These are phyloP conservation scores for Penicillium verrucosum DNA, from an alignment of 2,329 filamentous ascomycete genomes.

Conservation along the genomic window DNA sequence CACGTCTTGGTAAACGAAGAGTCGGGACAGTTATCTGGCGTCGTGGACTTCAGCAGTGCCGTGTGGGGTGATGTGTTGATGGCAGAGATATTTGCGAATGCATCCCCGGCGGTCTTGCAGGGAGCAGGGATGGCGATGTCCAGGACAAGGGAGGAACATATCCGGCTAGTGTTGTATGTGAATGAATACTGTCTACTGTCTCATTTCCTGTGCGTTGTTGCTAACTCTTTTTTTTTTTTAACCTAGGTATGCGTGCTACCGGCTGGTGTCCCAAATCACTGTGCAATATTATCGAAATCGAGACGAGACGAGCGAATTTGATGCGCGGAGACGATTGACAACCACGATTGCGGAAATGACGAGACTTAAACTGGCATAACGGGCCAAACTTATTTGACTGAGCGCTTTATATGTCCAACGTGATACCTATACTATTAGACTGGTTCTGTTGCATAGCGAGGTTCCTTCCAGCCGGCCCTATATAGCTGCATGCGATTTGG, in stretches of 20 bases:
- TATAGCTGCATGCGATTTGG: constrained; percentile 15
- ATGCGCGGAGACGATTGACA: constrained; percentile 37
- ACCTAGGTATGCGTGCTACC: constrained; percentile 41
- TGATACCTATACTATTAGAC: neutral
- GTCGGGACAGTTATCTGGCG: constrained; percentile 48
- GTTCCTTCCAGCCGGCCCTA: neutral
- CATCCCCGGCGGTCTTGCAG: constrained; percentile 35
- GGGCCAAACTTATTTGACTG: neutral
- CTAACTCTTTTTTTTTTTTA: neutral
- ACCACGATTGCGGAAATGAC: constrained; percentile 31
- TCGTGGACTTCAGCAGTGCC: constrained; percentile 53
- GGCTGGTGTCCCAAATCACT: constrained; percentile 35
- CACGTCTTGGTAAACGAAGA: constrained; percentile 53
- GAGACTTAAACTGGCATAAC: constrained; percentile 14
- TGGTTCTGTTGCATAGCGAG: neutral
- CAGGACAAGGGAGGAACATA: constrained; percentile 25
- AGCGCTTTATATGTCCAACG: neutral
- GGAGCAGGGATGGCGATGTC: constrained; percentile 32
- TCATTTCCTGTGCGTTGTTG: no score
- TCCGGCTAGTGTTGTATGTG: constrained; percentile 38
- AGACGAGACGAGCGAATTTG: constrained; percentile 36
- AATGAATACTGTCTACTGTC: neutral
- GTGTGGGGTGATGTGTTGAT: constrained; percentile 58
- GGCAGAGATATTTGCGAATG: constrained; percentile 48
- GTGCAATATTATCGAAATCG: constrained; percentile 40